Evolutionary conservation across 805 yeast genomes (phyloP), one percentile per base, ranked within the genome.

Genomic region (Zygotorulaspora chibaensis): DNA sequence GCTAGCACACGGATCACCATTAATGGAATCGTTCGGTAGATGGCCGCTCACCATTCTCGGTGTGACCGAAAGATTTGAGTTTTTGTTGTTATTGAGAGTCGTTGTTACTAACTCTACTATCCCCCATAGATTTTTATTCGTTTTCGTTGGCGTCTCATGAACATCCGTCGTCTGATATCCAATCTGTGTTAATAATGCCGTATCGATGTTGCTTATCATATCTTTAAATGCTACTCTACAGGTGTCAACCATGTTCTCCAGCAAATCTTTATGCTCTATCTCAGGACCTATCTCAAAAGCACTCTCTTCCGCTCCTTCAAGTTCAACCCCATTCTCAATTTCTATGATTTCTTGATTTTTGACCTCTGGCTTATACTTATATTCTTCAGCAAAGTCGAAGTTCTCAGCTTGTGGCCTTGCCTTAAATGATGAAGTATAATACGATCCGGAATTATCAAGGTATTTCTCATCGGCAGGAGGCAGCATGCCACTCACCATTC

Each of bases 371-470:
- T 45, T 35, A 23, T 46, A 46, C 43, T 37, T 44, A 27, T 49
- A 44, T 27, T 48, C 41, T 9, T 50, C 48, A 45, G 55, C 59
- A 36, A 59, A 59, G 43, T 59, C 64, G 38, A 59, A 59, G 37
- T 51, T 48, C 38, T 59, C 63, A 9, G 58, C 61, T 33, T 58
- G 59, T n/a, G 56, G 51, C n/a, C 64, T 50, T 10, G 54, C 51
- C 25, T 50, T 46, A 27, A 57, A 49, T 6, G 54, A 42, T 3
- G 61, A 53, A 9, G 61, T 58, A 34, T 58, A 55, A 35, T 55
- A 49, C 18, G 52, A 57, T 8, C 29, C 45, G 6, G 43, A 42
- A 35, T 48, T 44, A 38, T 48, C 52, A 8, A 46, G 48, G 16
- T 45, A 46, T 28, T 39, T 45, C 30, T 42, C 48, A 18, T 43